A percentile compares a stretch with the other conserved stretches of the same genome.
These are phyloP conservation scores for Lodderomyces elongisporus DNA, from an alignment of 1,139 yeast species.

Conservation along the genomic window DNA sequence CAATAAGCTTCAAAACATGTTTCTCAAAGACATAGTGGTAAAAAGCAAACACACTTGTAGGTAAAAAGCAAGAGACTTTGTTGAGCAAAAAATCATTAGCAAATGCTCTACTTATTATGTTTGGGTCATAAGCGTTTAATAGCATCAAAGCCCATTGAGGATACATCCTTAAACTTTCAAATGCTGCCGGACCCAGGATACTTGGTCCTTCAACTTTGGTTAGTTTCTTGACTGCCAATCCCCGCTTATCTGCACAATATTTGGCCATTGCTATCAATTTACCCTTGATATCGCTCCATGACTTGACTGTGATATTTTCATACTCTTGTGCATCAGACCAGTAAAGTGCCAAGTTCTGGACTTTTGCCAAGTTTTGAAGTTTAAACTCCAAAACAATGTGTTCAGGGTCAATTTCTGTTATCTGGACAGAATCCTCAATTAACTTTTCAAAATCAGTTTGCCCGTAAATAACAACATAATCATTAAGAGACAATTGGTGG, in stretches of 20 bases:
- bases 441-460: conserved; percentile 37
- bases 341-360: conserved; percentile 17
- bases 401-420: conserved; percentile 45
- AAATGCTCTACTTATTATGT: conserved; percentile 19
- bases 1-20: conserved; percentile 16
- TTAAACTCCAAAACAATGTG: conserved; percentile 42
- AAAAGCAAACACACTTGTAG: conserved; percentile 16
- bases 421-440: conserved; percentile 23
- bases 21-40: conserved; percentile 16
- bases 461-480: conserved; percentile 65
- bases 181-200: conserved; percentile 13
- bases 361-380: conserved; percentile 11
- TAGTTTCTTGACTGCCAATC: conserved; percentile 56
- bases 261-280: conserved; percentile 66
- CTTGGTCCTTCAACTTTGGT: conserved; percentile 44
- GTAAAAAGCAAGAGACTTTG: conserved; percentile 18
- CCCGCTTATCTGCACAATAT: conserved; percentile 61
- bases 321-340: conserved; percentile 47
- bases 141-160: conserved; percentile 23
- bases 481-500: conserved; percentile 65
- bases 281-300: conserved; percentile 48
- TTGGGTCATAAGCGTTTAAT: conserved; percentile 24
- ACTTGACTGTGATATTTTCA: conserved; percentile 35
- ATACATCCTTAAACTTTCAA: conserved; percentile 20
- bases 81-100: conserved; percentile 27